A percentile compares a stretch with the other conserved stretches of the same genome.
Conservation (phyloP, 176 grass and related monocot species). For the bread wheat (Triticum aestivum) region DNA sequence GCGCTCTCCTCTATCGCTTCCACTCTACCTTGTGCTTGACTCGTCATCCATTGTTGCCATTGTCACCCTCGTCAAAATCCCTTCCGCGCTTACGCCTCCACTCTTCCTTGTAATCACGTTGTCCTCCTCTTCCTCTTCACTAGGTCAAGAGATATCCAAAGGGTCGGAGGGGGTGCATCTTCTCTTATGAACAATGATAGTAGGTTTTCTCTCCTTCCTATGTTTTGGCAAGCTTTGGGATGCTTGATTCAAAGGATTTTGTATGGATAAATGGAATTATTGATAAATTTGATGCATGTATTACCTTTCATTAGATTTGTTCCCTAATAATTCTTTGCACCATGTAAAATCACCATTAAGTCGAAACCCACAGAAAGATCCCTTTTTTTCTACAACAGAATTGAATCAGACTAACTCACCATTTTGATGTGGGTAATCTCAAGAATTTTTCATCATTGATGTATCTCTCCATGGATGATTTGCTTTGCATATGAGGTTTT, state of each 20-base stretch:
- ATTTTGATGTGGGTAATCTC: too few relatives aligned
- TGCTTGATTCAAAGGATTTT: not conserved
- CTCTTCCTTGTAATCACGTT: not conserved
- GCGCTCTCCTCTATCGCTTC: too few relatives aligned
- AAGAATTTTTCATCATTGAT: too few relatives aligned
- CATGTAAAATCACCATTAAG: not conserved
- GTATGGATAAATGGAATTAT: not conserved
- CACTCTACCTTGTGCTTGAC: too few relatives aligned
- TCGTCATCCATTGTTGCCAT: too few relatives aligned
- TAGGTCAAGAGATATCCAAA: too few relatives aligned
- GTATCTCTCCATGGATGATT: too few relatives aligned
- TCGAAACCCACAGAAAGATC: not conserved
- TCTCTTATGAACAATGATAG: slow-evolving; percentile 16
- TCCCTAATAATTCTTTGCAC: not conserved
- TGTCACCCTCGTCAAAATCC: not conserved
- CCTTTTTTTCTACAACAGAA: not conserved
- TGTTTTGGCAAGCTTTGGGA: not conserved
- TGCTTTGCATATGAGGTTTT: too few relatives aligned
- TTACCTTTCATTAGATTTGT: not conserved
- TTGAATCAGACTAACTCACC: too few relatives aligned
- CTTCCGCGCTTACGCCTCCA: not conserved
- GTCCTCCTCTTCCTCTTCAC: not conserved
- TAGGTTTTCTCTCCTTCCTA: not conserved
- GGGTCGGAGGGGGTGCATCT: not conserved
- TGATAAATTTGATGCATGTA: not conserved